Evolutionary conservation across 75 land plant species (phyloP).

Genomic region (Selaginella moellendorffii): DNA sequence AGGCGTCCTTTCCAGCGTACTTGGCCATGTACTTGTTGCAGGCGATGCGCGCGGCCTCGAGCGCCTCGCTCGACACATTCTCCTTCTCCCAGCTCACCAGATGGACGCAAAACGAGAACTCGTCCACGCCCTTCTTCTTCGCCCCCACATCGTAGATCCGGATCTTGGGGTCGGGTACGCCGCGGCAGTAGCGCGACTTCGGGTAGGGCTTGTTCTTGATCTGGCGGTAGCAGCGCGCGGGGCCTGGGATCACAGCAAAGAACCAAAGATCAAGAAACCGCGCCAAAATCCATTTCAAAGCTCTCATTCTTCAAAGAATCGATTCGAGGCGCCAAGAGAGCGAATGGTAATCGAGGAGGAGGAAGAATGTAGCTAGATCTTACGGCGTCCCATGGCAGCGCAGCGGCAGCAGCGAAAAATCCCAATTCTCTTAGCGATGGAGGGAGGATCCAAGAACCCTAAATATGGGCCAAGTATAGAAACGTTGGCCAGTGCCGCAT

Average conservation of each 20-base stretch:
- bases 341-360: background rate
- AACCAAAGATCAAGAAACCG: background rate
- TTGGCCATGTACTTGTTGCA: conserved; percentile 11
- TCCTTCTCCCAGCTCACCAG: conserved; percentile 17
- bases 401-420: too few relatives aligned
- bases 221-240: conserved; percentile 16
- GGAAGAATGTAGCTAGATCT: background rate
- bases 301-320: too few relatives aligned
- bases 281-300: too few relatives aligned
- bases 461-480: too few relatives aligned
- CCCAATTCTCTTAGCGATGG: too few relatives aligned
- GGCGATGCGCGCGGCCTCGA: conserved; percentile 12
- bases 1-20: too few relatives aligned
- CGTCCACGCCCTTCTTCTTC: conserved; percentile 10
- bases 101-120: conserved; percentile 6
- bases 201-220: conserved; percentile 25
- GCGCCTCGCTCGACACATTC: conserved; percentile 12
- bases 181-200: conserved; percentile 12
- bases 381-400: background rate
- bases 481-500: too few relatives aligned
- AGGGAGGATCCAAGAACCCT: too few relatives aligned
- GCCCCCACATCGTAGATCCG: conserved; percentile 6
- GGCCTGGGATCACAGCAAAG: conserved; percentile 7
- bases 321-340: too few relatives aligned
- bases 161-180: conserved; percentile 15